Conservation (phyloP, 1,139 yeast species). For the Pichia sp. region DNA sequence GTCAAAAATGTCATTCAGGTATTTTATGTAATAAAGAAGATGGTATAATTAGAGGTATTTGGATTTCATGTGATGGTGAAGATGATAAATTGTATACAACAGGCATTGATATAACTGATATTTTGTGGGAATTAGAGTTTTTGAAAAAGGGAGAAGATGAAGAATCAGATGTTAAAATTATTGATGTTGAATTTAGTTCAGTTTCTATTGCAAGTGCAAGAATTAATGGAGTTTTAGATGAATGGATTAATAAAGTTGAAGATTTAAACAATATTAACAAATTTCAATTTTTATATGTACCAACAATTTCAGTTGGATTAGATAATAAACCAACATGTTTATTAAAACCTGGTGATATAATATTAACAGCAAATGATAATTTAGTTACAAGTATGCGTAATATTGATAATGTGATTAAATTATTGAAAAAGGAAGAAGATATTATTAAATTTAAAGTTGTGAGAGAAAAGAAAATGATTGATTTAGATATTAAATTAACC, state of each 20-base stretch:
- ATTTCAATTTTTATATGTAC: conserved; percentile 65
- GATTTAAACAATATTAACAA: conserved; percentile 50
- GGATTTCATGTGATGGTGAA: conserved; percentile 72
- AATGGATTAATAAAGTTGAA: conserved; percentile 71
- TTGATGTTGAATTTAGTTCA: conserved; percentile 74
- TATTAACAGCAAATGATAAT: conserved; percentile 61
- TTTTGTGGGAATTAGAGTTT: conserved; percentile 52
- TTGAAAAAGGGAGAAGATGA: conserved; percentile 41
- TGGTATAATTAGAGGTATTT: conserved; percentile 75
- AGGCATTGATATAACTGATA: conserved; percentile 74
- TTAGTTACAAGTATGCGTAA: conserved; percentile 65
- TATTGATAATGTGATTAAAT: conserved; percentile 46
- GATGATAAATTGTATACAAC: conserved; percentile 64
- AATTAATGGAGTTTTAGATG: conserved; percentile 77
- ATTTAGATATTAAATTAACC: conserved; percentile 57
- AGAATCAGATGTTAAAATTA: conserved; percentile 49
- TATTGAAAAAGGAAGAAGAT: conserved; percentile 28
- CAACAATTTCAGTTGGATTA: conserved; percentile 45
- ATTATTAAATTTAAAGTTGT: conserved; percentile 55
- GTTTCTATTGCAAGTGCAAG: conserved; percentile 72
- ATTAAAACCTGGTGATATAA: conserved; percentile 60
- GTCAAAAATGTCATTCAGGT: conserved; percentile 72
- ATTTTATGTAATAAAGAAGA: conserved; percentile 71
- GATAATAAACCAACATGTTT: conserved; percentile 30
- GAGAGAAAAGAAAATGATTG: conserved; percentile 51